Conservation (phyloP, 1,284 basidiomycete genomes). For the Pterulicium gracile region DNA sequence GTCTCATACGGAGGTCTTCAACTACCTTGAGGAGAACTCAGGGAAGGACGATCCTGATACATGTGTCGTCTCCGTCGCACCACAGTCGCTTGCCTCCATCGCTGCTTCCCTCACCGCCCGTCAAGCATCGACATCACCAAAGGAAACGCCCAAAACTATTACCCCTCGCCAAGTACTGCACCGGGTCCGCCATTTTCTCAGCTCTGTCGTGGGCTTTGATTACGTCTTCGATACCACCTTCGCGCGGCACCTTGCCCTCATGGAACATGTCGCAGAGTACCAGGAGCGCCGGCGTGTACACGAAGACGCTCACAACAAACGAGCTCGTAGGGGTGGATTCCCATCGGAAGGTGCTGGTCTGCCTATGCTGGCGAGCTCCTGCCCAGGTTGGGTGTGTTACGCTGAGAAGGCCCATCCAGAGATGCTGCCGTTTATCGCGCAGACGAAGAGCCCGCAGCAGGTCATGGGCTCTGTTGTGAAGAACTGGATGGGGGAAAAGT, state of each 20-base stretch:
- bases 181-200: slow-evolving; percentile 59
- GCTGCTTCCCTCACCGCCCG: slow-evolving; percentile 56
- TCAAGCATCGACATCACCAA: slow-evolving; percentile 7
- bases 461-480: slow-evolving; percentile 93
- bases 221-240: slow-evolving; percentile 92
- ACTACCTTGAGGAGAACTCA: slow-evolving; percentile 56
- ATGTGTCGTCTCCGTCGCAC: slow-evolving; percentile 79
- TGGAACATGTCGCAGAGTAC: slow-evolving; percentile 80
- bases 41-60: slow-evolving; percentile 19
- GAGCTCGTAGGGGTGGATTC: slow-evolving; percentile 17
- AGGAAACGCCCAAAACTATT: slow-evolving; percentile 24
- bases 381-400: slow-evolving; percentile 99
- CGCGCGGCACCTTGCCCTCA: slow-evolving; percentile 78
- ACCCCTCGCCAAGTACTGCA: slow-evolving; percentile 52
- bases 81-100: slow-evolving; percentile 87
- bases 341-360: slow-evolving; percentile 24
- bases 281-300: slow-evolving; percentile 44
- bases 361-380: slow-evolving; percentile 92
- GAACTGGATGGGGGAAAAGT: slow-evolving; percentile 59
- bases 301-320: slow-evolving; percentile 13
- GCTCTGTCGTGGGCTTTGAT: slow-evolving; percentile 51
- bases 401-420: slow-evolving; percentile 96
- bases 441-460: slow-evolving; percentile 89
- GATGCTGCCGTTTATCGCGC: slow-evolving; percentile 84
- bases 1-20: slow-evolving; percentile 86